phyloP scores from a whole-genome alignment of 352 stramenopile species.

The Phytophthora quininea region DNA sequence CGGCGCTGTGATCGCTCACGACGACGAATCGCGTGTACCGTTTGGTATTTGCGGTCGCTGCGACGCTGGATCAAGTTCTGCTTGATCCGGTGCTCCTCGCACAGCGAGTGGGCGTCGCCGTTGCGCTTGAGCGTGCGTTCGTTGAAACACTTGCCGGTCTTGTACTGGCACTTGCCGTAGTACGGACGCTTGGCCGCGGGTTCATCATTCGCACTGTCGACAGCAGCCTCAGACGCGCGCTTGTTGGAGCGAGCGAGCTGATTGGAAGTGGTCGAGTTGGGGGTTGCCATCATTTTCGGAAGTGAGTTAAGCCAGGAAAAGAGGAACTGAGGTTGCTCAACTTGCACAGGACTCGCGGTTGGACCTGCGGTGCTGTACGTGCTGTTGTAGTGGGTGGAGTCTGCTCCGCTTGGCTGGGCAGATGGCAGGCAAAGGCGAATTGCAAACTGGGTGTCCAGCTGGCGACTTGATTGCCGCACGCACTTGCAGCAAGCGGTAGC shows the following conservation, averaged over 20 bases:
- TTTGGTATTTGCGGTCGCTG: slow-evolving; percentile 87
- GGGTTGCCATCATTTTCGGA: slow-evolving; percentile 39
- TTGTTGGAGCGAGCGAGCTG: slow-evolving; percentile 17
- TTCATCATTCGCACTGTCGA: slow-evolving; percentile 9
- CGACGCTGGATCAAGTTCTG: slow-evolving; percentile 88
- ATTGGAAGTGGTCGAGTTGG: slow-evolving; percentile 21
- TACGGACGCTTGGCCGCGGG: slow-evolving; percentile 39
- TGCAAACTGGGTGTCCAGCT: slow-evolving; percentile 59
- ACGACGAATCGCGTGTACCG: slow-evolving; percentile 79
- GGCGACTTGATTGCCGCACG: slow-evolving; percentile 49
- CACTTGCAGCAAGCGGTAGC: slow-evolving; percentile 41
- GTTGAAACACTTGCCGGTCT: slow-evolving; percentile 90
- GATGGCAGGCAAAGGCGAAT: slow-evolving; percentile 41
- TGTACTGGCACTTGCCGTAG: slow-evolving; percentile 88
- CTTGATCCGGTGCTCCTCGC: slow-evolving; percentile 85
- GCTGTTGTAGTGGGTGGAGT: slow-evolving; percentile 17
- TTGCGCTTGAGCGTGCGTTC: slow-evolving; percentile 87
- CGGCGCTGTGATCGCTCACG: slow-evolving; percentile 80
- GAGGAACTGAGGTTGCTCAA: slow-evolving; percentile 22
- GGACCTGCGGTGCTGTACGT: slow-evolving; percentile 2
- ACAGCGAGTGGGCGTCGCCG: slow-evolving; percentile 80
- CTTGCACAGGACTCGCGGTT: slow-evolving; percentile 13
- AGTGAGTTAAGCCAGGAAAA: slow-evolving; percentile 33
- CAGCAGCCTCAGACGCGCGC: slow-evolving; percentile 18
- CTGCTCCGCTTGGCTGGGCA: slow-evolving; percentile 35